Evolutionary conservation across 805 yeast genomes (phyloP).

Genomic region (Yarrowia sp.): DNA sequence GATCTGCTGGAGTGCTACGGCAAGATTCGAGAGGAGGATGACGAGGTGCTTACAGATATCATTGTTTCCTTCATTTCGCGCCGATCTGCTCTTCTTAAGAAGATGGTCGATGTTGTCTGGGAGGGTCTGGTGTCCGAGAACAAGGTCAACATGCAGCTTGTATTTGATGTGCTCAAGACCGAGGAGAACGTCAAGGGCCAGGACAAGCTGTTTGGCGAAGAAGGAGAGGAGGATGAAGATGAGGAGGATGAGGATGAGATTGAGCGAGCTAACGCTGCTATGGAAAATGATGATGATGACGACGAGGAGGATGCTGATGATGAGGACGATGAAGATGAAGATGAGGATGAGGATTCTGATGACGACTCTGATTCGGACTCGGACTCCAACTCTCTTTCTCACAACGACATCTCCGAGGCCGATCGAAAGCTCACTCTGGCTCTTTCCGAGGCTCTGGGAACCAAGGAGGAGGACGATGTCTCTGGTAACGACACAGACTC

Average conservation of each 20-base stretch:
- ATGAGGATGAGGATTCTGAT: conserved; percentile 42
- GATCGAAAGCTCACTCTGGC: conserved; percentile 52
- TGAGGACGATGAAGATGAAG: conserved; percentile 42
- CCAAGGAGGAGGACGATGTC: conserved; percentile 40
- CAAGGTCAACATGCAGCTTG: conserved; percentile 55
- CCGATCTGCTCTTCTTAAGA: conserved; percentile 63
- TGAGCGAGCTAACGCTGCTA: conserved; percentile 45
- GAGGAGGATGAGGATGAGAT: conserved; percentile 53
- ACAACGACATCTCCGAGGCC: conserved; percentile 51
- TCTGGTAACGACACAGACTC: conserved; percentile 55
- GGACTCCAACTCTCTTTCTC: conserved; percentile 45
- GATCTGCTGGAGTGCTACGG: conserved; percentile 72
- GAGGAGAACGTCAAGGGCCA: conserved; percentile 87
- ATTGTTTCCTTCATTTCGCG: conserved; percentile 64
- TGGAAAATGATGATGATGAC: conserved; percentile 52
- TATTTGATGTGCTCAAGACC: conserved; percentile 64
- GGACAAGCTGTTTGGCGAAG: conserved; percentile 72
- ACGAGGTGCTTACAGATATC: conserved; percentile 62
- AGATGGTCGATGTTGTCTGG: conserved; percentile 63
- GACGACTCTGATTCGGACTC: conserved; percentile 53
- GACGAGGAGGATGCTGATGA: conserved; percentile 50
- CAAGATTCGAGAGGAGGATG: conserved; percentile 49
- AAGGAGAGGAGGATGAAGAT: conserved; percentile 56
- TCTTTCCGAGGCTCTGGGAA: conserved; percentile 45
- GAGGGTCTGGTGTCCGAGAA: conserved; percentile 58